A percentile compares a stretch with the other conserved stretches of the same genome.
phyloP scores from a whole-genome alignment of 495 filamentous ascomycete species.

The Opeltia flavorubescens region DNA sequence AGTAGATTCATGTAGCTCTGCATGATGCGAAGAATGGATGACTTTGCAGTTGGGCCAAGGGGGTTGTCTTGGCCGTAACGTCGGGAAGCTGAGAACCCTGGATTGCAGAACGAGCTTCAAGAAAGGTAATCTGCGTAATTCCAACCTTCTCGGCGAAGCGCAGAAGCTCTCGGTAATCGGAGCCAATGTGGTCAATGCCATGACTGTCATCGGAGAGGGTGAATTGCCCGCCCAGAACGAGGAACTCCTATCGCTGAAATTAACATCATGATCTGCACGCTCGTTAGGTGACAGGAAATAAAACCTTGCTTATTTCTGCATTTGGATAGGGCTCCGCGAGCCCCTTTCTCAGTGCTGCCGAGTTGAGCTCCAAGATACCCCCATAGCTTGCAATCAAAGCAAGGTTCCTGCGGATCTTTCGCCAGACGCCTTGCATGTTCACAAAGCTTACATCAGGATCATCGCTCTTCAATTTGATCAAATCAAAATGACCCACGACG shows the following conservation, averaged over 20 bases:
- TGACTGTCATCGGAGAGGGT: conserved; percentile 89
- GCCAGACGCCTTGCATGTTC: conserved; percentile 51
- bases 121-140: conserved; percentile 30
- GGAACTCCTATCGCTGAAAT: conserved; percentile 33
- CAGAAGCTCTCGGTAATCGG: conserved; percentile 48
- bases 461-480: conserved; percentile 68
- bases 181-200: conserved; percentile 61
- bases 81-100: conserved; percentile 28
- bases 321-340: conserved; percentile 81
- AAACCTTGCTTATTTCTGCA: conserved; percentile 61
- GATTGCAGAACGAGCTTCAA: conserved; percentile 17
- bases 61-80: conserved; percentile 18
- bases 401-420: conserved; percentile 58
- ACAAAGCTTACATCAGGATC: conserved; percentile 45
- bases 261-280: background rate
- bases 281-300: conserved; percentile 16
- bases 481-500: conserved; percentile 86
- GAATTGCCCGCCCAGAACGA: conserved; percentile 58
- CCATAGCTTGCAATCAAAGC: conserved; percentile 53
- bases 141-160: conserved; percentile 39
- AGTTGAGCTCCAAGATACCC: conserved; percentile 80
- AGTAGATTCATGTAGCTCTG: background rate
- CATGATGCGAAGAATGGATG: conserved; percentile 15
- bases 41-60: conserved; percentile 17
- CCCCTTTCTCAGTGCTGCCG: conserved; percentile 73